phyloP scores from a whole-genome alignment of 192 early-diverging fungal genomes.

The Umbelopsis vinacea region DNA sequence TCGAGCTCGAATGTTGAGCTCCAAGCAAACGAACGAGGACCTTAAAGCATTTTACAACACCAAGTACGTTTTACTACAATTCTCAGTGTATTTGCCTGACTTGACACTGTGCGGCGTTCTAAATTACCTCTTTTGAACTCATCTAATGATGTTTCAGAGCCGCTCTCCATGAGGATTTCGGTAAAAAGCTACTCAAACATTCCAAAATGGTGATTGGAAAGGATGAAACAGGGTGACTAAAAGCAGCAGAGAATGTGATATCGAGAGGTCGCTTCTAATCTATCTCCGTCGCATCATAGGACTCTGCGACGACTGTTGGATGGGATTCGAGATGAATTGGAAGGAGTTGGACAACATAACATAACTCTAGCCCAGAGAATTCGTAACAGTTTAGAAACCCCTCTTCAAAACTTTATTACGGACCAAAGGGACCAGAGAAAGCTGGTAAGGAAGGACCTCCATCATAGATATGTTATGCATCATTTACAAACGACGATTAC shows the following conservation, averaged over 20 bases:
- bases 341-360: conserved; percentile 65
- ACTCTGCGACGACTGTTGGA: conserved; percentile 62
- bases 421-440: conserved; percentile 69
- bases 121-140: not conserved
- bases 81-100: not conserved
- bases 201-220: conserved; percentile 63
- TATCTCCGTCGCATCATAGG: conserved; percentile 27
- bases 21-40: conserved; percentile 73
- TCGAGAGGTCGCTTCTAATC: no score
- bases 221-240: conserved; percentile 68
- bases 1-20: conserved; percentile 64
- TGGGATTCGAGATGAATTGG: conserved; percentile 63
- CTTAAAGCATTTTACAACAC: conserved; percentile 61
- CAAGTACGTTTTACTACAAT: conserved; percentile 38
- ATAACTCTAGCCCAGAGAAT: conserved; percentile 68
- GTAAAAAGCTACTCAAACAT: conserved; percentile 67
- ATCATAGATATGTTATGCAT: not conserved
- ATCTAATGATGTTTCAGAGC: conserved; percentile 47
- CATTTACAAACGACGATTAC: conserved; percentile 6
- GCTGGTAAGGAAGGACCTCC: conserved; percentile 36
- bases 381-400: conserved; percentile 62
- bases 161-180: conserved; percentile 70
- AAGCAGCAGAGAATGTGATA: not conserved
- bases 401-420: conserved; percentile 64
- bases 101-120: not conserved